Evolutionary conservation across 495 filamentous ascomycete genomes (phyloP), one percentile per base, ranked within the genome.

Genomic region (Hypoxylon crocopeplum): DNA sequence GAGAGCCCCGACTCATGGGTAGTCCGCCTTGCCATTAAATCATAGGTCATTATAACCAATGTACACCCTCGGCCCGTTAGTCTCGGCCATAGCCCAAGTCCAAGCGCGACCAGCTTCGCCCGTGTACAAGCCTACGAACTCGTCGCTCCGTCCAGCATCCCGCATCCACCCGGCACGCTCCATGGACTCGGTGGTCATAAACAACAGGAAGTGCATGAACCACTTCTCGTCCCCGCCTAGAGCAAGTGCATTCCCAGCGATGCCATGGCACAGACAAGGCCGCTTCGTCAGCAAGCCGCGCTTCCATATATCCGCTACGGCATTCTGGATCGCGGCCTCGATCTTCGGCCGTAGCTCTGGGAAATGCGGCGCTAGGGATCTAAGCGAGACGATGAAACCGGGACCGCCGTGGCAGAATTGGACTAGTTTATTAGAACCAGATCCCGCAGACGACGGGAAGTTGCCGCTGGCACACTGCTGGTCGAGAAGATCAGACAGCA

Each of bases 341-440:
- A 88, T 85, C 34, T 64, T 66, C 0, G 65, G 66, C 10, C 68
- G 41, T 19, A 86, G 60, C 3, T 48, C 59, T 0, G 83, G 79
- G 56, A 86, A 87, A 55, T 75, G 68, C 17, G 73, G 62, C 21
- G 72, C 56, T 47, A 88, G 72, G 5, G 78, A 72, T 1, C 73
- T 11, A 15, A 88, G 75, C 13, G 83, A 83, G 3, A 79, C 16
- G 0, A 84, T 66, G n/a, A 87, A 77, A 0, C 85, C 86, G 0
- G 86, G 83, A 1, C 82, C 86, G 11, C 86, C 86, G 61, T 88
- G 86, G 65, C 86, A 88, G 64, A 87, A 82, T 69, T 88, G 86
- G 2, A 88, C 84, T 1, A 87, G 74, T 5, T 34, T 40, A 21
- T 67, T 60, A 1, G 48, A 45, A 11, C 11, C 57, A 12, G 46